Base-by-base conservation (phyloP, 495 filamentous ascomycete species). In the Penicillium arizonense region DNA sequence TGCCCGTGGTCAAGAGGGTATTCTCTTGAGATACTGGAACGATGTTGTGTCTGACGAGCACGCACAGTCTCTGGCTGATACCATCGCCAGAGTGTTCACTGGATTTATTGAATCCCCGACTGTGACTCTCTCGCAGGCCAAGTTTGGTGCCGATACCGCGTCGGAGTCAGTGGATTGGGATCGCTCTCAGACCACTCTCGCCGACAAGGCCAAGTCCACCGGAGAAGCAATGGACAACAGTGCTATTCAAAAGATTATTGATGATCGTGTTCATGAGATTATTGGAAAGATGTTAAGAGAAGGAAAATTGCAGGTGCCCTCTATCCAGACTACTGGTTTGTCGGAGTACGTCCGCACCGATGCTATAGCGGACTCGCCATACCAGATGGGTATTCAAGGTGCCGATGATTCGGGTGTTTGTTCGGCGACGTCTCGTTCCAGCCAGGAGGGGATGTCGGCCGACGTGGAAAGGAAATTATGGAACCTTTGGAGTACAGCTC, bases 11-110 rank as follows among this genome's bases (percentile, higher is more conserved):
- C 50, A 63, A 9, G 77, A 78, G 44, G 75, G 75, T n/a, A 71
- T 77, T 38, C 54, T 77, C 43, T 52, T 80, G 37, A 71, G 76
- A 44, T 77, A 78, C 55, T 80, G 77, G 77, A 73, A 70, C 26
- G 68, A 76, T 33, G 53, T 70, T 21, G 62, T 80, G 10, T 74
- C 76, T 6, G 68, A 71, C n/a, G 60, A 63, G 10, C 64, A 76
- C 47, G 77, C 64, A 0, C 61, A 68, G 21, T 21, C 33, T 7
- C 37, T 75, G 7, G 56, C 70, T 8, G 55, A 69, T 46, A 57
- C 62, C 3, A 67, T 75, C 40, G 65, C 65, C 18, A 63, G 61
- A 23, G 60, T 73, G 0, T 70, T 75, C 46, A 59, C 59, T 7
- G 56, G 52, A n/a, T 73, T 71, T 30, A 61, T 75, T 16, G 70